Percentiles rank a stretch among this genome's conserved stretches.
Conservation (phyloP, 2,329 filamentous ascomycete species). For the Epichloe gansuensis region DNA sequence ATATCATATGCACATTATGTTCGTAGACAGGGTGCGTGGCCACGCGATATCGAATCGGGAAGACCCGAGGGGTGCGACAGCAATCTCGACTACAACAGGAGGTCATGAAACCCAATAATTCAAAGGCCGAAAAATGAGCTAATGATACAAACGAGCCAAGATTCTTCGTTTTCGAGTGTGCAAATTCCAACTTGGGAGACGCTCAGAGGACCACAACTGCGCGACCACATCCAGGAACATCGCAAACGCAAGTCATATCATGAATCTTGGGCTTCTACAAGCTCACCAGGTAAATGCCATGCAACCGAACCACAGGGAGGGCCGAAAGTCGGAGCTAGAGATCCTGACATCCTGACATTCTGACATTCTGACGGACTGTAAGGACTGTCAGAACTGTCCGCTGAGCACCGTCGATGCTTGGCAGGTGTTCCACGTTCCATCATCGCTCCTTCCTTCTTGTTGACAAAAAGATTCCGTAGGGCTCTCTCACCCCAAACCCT, state of each 20-base stretch:
- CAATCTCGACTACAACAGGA: too few species aligned
- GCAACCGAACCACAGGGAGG: too few species aligned
- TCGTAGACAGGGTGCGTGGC: not conserved
- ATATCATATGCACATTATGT: too few species aligned
- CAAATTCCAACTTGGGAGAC: not conserved
- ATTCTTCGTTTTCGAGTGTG: not conserved
- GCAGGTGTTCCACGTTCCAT: not conserved
- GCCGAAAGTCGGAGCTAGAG: not conserved
- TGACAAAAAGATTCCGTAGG: not conserved
- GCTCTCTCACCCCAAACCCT: not conserved
- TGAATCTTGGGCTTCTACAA: not conserved
- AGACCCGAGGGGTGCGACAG: too few species aligned
- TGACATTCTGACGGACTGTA: constrained; percentile 1
- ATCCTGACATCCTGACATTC: not conserved
- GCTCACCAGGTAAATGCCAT: not conserved
- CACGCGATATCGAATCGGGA: not conserved
- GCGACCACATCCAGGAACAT: not conserved
- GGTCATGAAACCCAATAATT: not conserved
- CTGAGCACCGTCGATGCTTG: not conserved
- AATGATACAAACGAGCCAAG: not conserved
- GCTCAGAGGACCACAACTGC: not conserved
- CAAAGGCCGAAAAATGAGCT: not conserved
- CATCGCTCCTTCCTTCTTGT: not conserved
- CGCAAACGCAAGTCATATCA: not conserved
- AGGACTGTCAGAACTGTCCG: not conserved